phyloP scores from a whole-genome alignment of 2,329 filamentous ascomycete genomes.

The Colletotrichum higginsianum region DNA sequence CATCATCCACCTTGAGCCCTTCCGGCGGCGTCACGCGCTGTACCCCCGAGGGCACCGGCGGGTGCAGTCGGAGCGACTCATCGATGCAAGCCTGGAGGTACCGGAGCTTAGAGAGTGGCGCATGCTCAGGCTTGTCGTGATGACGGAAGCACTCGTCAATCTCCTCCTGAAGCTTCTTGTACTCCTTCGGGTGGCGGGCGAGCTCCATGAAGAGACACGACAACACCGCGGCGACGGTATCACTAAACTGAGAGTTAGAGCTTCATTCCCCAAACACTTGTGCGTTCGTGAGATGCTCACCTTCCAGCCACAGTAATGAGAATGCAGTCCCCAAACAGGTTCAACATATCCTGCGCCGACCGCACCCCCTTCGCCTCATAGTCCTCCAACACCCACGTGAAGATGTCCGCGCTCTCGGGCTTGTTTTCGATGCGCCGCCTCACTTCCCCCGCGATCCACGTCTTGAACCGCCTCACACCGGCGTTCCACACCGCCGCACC shows the following conservation, averaged over 20 bases:
- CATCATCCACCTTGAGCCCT: constrained; percentile 51
- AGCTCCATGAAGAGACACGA: constrained; percentile 41
- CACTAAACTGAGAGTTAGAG: constrained; percentile 13
- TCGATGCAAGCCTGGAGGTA: constrained; percentile 55
- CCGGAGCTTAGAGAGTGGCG: constrained; percentile 43
- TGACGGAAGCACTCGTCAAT: constrained; percentile 42
- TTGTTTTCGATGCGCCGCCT: constrained; percentile 25
- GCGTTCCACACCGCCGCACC: constrained; percentile 41
- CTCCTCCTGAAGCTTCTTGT: constrained; percentile 13
- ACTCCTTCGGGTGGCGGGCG: constrained; percentile 21
- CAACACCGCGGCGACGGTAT: constrained; percentile 36
- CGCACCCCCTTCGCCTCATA: constrained; percentile 40
- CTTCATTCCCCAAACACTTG: too few species aligned
- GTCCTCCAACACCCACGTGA: constrained; percentile 50
- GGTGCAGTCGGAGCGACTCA: constrained; percentile 56
- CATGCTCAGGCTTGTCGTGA: constrained; percentile 32
- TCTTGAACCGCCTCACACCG: constrained; percentile 41
- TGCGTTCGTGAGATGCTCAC: constrained; percentile 30
- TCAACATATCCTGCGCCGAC: constrained; percentile 44
- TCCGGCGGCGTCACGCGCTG: constrained; percentile 54
- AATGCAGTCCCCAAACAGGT: constrained; percentile 48
- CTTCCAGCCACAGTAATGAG: constrained; percentile 51
- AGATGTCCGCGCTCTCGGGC: constrained; percentile 48
- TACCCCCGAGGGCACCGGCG: constrained; percentile 52
- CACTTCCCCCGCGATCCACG: constrained; percentile 40